Conservation (phyloP, 345 rosid genomes). For the Euphorbia pulcherrima region DNA sequence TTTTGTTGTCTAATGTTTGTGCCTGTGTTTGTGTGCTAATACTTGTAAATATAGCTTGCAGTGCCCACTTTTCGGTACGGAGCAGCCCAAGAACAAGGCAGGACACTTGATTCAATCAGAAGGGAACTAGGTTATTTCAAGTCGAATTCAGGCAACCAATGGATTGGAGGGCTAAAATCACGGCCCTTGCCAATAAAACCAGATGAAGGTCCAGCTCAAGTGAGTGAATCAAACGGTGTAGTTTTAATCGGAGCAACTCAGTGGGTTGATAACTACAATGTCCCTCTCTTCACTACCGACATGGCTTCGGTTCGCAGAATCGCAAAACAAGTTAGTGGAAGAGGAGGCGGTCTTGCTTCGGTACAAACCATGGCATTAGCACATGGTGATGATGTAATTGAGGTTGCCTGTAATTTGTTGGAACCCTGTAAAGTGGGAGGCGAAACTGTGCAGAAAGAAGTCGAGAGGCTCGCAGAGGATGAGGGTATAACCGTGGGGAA, state of each 20-base stretch:
- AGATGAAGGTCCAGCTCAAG: conserved; percentile 61
- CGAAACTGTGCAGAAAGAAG: conserved; percentile 61
- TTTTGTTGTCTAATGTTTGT: no score
- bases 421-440: conserved; percentile 72
- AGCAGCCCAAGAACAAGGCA: conserved; percentile 57
- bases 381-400: conserved; percentile 55
- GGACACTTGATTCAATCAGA: conserved; percentile 71
- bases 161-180: conserved; percentile 61
- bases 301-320: conserved; percentile 53
- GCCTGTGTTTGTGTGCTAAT: conserved; percentile 17
- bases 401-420: conserved; percentile 87
- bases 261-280: conserved; percentile 86
- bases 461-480: conserved; percentile 58
- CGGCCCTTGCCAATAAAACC: conserved; percentile 52
- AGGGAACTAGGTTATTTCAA: conserved; percentile 83
- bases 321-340: conserved; percentile 60
- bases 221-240: conserved; percentile 53
- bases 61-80: conserved; percentile 82
- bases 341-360: conserved; percentile 79
- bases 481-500: conserved; percentile 59
- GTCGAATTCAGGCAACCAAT: conserved; percentile 62
- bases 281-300: conserved; percentile 58
- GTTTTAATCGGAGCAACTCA: conserved; percentile 63
- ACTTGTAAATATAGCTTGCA: conserved; percentile 34
- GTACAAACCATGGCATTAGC: conserved; percentile 93